Evolutionary conservation across 2,329 filamentous ascomycete species (phyloP).

Genomic region (Drechslerella stenobrocha): DNA sequence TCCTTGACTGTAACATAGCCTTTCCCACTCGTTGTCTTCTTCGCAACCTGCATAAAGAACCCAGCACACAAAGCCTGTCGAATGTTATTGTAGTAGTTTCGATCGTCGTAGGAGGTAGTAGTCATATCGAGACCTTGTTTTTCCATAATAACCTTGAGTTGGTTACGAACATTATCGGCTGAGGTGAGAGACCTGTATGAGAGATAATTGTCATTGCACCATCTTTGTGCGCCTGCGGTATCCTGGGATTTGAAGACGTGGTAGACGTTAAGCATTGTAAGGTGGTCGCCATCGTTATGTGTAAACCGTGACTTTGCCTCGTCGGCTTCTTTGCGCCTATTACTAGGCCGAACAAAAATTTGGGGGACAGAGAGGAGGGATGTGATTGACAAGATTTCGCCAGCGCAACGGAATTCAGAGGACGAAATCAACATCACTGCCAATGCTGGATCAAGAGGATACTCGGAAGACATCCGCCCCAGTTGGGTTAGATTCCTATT

Average conservation of each 20-base stretch:
- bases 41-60: conserved; percentile 99
- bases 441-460: conserved; percentile 88
- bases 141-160: conserved; percentile 97
- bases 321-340: conserved; percentile 84
- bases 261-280: conserved; percentile 96
- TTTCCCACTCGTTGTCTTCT: conserved; percentile 85
- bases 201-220: conserved; percentile 97
- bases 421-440: conserved; percentile 98
- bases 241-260: conserved; percentile 78
- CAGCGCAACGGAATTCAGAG: conserved; percentile 97
- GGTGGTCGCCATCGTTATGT: conserved; percentile 89
- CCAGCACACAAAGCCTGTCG: conserved; percentile 86
- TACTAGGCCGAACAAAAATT: conserved; percentile 84
- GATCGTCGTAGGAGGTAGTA: conserved; percentile 87
- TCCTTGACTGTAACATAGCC: conserved; percentile 96
- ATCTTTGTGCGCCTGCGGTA: conserved; percentile 70
- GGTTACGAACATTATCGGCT: conserved; percentile 88
- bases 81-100: conserved; percentile 98
- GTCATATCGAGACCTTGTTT: conserved; percentile 81
- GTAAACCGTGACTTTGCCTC: conserved; percentile 96
- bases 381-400: conserved; percentile 94
- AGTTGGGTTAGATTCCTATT: conserved; percentile 73
- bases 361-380: conserved; percentile 92
- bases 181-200: conserved; percentile 85
- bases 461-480: conserved; percentile 86